phyloP scores from a whole-genome alignment of 192 early-diverging fungal species.

The Helicostylum pulchrum region DNA sequence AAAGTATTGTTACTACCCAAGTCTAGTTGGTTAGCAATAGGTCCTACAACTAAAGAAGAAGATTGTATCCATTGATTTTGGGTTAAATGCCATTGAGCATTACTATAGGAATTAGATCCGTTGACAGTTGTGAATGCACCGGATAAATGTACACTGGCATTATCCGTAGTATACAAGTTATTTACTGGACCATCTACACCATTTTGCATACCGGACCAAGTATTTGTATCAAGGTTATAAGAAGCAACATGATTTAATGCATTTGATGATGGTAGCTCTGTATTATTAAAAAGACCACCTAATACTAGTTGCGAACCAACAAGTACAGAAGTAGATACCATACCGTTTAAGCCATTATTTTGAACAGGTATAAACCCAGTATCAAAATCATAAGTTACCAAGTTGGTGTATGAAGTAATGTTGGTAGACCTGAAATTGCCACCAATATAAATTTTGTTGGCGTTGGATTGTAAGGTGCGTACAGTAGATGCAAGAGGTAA shows the following conservation, averaged over 20 bases:
- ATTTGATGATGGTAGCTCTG: neutral
- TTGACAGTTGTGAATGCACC: neutral
- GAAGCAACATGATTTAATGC: neutral
- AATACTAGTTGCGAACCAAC: slow-evolving; percentile 18
- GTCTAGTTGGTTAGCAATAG: neutral
- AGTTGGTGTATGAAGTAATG: slow-evolving; percentile 40
- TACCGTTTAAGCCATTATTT: slow-evolving; percentile 15
- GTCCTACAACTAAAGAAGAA: slow-evolving; percentile 1
- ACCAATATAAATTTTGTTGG: slow-evolving; percentile 43
- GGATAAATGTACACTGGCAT: neutral
- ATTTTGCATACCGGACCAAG: neutral
- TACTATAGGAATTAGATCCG: neutral
- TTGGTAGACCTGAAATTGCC: slow-evolving; percentile 49
- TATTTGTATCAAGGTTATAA: neutral
- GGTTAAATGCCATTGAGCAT: neutral
- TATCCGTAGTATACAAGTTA: neutral
- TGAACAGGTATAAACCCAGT: neutral
- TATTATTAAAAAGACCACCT: slow-evolving; percentile 20
- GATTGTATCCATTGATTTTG: neutral
- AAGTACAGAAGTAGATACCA: slow-evolving; percentile 23
- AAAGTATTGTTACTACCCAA: neutral
- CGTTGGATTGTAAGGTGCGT: slow-evolving; percentile 37
- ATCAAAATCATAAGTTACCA: slow-evolving; percentile 53
- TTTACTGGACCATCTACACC: slow-evolving; percentile 22
- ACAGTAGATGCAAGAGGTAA: slow-evolving; percentile 52